Base-by-base conservation (phyloP, 352 stramenopile species). In the Pythium volutum region DNA sequence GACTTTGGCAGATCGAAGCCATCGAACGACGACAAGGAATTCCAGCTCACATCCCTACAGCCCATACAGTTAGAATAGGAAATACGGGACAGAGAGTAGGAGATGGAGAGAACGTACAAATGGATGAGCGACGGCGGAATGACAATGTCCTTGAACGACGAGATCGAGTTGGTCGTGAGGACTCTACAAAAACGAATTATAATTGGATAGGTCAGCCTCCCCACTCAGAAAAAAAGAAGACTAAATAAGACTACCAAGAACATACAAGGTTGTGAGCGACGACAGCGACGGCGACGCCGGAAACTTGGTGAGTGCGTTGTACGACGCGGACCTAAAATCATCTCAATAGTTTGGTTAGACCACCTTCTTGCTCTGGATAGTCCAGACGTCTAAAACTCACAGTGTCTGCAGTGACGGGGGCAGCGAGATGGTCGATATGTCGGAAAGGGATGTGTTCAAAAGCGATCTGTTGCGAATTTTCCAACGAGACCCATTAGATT, bases 11-110 rank as follows among this genome's bases (percentile, higher is more conserved):
- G 61, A 14, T n/a, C 67, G 65, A 92, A 82, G 58, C 65, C 77
- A 20, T 83, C 66, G 45, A 92, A 92, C 1, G 75, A 80, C 27
- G 68, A 54, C 29, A 92, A 72, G 26, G 49, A 41, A 57, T 89
- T 92, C 76, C 76, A 90, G 56, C 82, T 92, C 68, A 90, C 47
- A 26, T 80, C 70, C 38, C 72, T 48, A 18, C 10, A 16, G 14
- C 9, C 2, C 14, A 20, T 43, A 2, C 36, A 43, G 7, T 43
- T 20, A 43, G 36, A 43, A 20, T 36, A 36, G 3, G 31, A 11
- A 36, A 36, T 15, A 8, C 14, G 31, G 14, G 31, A 36, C 8
- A 36, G 1, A 33, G 4, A 33, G 29, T 15, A 11, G 14, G 31
- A 36, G 31, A 1, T 7, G 14, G 22, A 48, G 18, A 25, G 22